phyloP scores from a whole-genome alignment of 805 yeast species.

The Wickerhamiella bombiphila region DNA sequence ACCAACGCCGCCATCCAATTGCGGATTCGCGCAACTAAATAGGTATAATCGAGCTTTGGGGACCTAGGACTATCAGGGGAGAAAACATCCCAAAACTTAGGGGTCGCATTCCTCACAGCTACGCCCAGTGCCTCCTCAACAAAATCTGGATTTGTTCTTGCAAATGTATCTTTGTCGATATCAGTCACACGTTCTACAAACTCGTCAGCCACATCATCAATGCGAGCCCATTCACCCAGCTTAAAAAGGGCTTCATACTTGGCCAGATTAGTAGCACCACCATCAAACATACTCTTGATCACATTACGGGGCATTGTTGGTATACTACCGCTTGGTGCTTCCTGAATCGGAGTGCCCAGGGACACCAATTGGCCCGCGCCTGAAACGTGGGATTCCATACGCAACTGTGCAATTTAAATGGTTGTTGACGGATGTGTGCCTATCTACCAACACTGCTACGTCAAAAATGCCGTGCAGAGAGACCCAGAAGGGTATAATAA shows the following conservation, averaged over 20 bases:
- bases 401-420: too few species aligned
- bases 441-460: too few species aligned
- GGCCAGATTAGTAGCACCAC: background rate
- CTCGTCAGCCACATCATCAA: background rate
- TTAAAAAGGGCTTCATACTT: background rate
- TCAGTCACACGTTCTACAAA: background rate
- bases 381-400: too few species aligned
- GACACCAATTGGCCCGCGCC: too few species aligned
- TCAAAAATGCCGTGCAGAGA: too few species aligned
- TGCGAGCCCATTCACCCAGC: background rate
- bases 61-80: background rate
- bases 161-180: background rate
- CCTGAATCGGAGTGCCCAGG: too few species aligned
- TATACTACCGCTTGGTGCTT: too few species aligned
- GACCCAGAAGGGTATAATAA: too few species aligned
- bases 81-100: background rate
- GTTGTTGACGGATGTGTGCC: too few species aligned
- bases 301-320: slow-evolving; percentile 1
- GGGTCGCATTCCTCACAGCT: background rate
- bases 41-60: background rate
- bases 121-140: background rate
- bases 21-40: slow-evolving; percentile 7
- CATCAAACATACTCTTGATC: background rate
- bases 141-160: background rate
- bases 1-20: slow-evolving; percentile 9